Base-by-base conservation (phyloP, 139 green algal species). In the Yamagishiella unicocca region DNA sequence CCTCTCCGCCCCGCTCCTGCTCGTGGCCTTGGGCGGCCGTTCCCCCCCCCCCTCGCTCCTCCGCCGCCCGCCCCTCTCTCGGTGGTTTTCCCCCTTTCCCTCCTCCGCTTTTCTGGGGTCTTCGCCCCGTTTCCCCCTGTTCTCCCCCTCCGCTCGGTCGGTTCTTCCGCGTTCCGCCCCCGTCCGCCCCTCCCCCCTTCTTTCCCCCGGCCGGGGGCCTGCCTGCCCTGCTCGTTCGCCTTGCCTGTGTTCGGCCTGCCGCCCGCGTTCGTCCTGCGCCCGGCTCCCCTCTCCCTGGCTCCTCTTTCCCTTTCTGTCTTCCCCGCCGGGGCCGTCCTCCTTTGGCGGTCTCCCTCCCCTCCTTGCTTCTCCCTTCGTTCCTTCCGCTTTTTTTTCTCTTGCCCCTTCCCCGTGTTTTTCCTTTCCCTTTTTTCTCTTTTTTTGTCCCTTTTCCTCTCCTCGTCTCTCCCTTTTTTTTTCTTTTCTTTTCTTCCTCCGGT, bases 141-240 rank as follows among this genome's bases (percentile, higher is more conserved):
- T 53, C 72, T 54, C 72, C 40, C 40, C 40, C 72, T 53, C 38
- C 38, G 31, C 40, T 53, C 40, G 31, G 25, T 81, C 38, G 37
- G 31, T 42, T 54, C 38, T 81, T 81, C 72, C 72, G 50, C 50
- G 50, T 58, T 58, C 50, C 50, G 50, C 50, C 50, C 50, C 50
- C 50, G 50, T 58, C 17, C 50, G 50, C 50, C 50, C 50, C 50
- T 58, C 50, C 50, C 50, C 50, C 50, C 17, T 58, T 17, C 50
- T n/a, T n/a, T n/a, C n/a, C n/a, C n/a, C n/a, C n/a, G n/a, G n/a
- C n/a, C n/a, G n/a, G n/a, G n/a, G n/a, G n/a, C n/a, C n/a, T n/a
- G n/a, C 50, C 50, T 58, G 12, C 17, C 50, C 50, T 58, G 50
- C 50, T 58, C 50, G 50, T 58, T 58, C 50, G 50, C 50, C 50